These are phyloP conservation scores for Fusarium albosuccineum DNA, from an alignment of 2,329 filamentous ascomycete species.

Conservation along the genomic window DNA sequence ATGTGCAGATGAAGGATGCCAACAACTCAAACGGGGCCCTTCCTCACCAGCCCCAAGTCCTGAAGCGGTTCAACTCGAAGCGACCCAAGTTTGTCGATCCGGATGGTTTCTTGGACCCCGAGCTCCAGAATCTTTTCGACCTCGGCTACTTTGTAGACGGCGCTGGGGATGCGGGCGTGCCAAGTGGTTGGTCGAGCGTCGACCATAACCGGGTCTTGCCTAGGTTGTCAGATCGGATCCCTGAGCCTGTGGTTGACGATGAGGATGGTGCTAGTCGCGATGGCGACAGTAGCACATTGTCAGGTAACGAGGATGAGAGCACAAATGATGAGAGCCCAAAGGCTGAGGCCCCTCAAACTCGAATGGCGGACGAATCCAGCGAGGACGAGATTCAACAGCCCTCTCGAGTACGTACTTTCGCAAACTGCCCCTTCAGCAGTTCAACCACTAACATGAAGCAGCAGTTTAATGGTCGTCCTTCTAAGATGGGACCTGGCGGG, in stretches of 20 bases:
- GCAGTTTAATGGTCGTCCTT: slow-evolving; percentile 39
- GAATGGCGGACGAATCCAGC: slow-evolving; percentile 71
- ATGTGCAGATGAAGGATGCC: slow-evolving; percentile 85
- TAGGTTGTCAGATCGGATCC: slow-evolving; percentile 61
- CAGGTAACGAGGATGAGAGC: slow-evolving; percentile 65
- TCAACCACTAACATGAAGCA: slow-evolving; percentile 13
- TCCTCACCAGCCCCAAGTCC: slow-evolving; percentile 45
- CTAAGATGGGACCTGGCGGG: slow-evolving; percentile 50
- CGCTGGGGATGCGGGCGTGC: slow-evolving; percentile 67
- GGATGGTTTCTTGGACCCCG: slow-evolving; percentile 69
- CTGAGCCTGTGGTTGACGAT: slow-evolving; percentile 56
- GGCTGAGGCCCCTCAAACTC: slow-evolving; percentile 55
- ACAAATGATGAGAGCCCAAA: slow-evolving; percentile 63
- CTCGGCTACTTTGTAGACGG: slow-evolving; percentile 73
- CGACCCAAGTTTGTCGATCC: slow-evolving; percentile 67
- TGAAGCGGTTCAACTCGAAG: slow-evolving; percentile 63
- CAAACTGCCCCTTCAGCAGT: not conserved
- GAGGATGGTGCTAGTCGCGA: slow-evolving; percentile 65
- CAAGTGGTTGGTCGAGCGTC: slow-evolving; percentile 76
- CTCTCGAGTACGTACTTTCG: slow-evolving; percentile 42
- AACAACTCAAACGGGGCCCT: slow-evolving; percentile 48
- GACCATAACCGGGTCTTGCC: slow-evolving; percentile 71
- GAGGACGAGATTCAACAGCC: slow-evolving; percentile 62
- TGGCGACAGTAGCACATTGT: slow-evolving; percentile 61
- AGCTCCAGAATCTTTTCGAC: slow-evolving; percentile 80